A percentile compares a stretch with the other conserved stretches of the same genome.
phyloP scores from a whole-genome alignment of 108 stramenopile genomes.

The Thalassiosira profunda region DNA sequence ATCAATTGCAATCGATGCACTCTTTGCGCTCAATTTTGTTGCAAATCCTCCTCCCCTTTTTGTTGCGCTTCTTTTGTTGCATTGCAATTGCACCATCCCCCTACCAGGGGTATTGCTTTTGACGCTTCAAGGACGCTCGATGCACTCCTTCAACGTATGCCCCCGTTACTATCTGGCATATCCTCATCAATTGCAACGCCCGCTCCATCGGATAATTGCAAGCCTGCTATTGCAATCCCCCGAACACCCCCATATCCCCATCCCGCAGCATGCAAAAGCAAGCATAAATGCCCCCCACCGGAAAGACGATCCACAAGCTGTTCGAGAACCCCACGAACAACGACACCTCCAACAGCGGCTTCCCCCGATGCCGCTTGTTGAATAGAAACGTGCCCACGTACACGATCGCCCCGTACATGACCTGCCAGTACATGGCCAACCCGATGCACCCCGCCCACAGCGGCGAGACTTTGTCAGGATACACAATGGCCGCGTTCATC shows the following conservation, averaged over 20 bases:
- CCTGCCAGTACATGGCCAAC: constrained; percentile 76
- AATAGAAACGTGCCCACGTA: constrained; percentile 75
- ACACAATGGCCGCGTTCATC: constrained; percentile 71
- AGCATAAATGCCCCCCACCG: constrained; percentile 64
- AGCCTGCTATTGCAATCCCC: too few relatives aligned
- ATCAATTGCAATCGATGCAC: too few relatives aligned
- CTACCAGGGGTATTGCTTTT: too few relatives aligned
- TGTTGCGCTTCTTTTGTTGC: too few relatives aligned
- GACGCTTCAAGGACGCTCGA: too few relatives aligned
- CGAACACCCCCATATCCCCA: constrained; percentile 62
- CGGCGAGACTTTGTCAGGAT: constrained; percentile 40
- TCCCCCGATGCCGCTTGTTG: constrained; percentile 70
- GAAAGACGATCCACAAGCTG: constrained; percentile 81
- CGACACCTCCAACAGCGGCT: constrained; percentile 48
- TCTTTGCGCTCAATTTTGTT: too few relatives aligned
- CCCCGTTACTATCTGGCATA: too few relatives aligned
- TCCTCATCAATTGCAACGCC: too few relatives aligned
- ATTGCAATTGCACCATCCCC: too few relatives aligned
- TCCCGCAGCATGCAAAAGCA: constrained; percentile 63
- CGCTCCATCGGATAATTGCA: too few relatives aligned
- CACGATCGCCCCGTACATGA: constrained; percentile 84
- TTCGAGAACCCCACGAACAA: constrained; percentile 82
- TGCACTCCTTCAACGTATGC: too few relatives aligned
- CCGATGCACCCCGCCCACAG: constrained; percentile 67
- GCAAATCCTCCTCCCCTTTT: too few relatives aligned